Evolutionary conservation across 495 filamentous ascomycete species (phyloP), one percentile per base, ranked within the genome.

Genomic region (Daldinia vernicosa): DNA sequence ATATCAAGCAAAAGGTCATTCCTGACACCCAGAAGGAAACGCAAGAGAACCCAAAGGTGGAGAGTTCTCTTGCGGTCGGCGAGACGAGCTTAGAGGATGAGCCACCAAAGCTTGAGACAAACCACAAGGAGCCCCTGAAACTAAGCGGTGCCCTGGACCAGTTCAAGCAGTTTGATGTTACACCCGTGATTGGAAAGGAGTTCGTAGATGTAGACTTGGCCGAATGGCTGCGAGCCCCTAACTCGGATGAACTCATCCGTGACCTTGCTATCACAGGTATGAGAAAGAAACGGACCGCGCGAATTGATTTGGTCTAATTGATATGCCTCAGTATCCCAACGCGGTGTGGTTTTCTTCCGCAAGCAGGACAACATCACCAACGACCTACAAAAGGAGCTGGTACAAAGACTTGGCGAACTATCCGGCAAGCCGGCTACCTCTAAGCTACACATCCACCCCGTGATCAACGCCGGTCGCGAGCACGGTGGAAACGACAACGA

Each of bases 301-400:
- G 35, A 60, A 60, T 24, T 83, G 83, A 4, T n/a, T 82, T 87
- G 77, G 87, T 24, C 86, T 85, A 53, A 87, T 87, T 5, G 84
- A 86, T 88, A 86, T 89, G 68, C 84, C 87, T 78, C 43, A 94
- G 92, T 95, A 71, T 94, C 91, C 15, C 88, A 90, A 69, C 88
- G 92, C 0, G 91, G 91, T 3, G 92, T 95, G 0, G 92, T 94
- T 43, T 93, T 93, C 82, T 93, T 95, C 81, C 90, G 91, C 28
- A 84, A 87, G 37, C 92, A 94, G 70, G 86, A 93, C 76, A 84
- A 81, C 58, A 77, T 92, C 7, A 84, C 84, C 69, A 84, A 91
- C 68, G 86, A 89, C 17, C 80, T 88, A 19, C 89, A 91, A 66
- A 94, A 94, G 73, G 85, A 89, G 63, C 84, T 94, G 0, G 83